Evolutionary conservation across 2,329 filamentous ascomycete genomes (phyloP).

Genomic region (Apiospora malaysiana): DNA sequence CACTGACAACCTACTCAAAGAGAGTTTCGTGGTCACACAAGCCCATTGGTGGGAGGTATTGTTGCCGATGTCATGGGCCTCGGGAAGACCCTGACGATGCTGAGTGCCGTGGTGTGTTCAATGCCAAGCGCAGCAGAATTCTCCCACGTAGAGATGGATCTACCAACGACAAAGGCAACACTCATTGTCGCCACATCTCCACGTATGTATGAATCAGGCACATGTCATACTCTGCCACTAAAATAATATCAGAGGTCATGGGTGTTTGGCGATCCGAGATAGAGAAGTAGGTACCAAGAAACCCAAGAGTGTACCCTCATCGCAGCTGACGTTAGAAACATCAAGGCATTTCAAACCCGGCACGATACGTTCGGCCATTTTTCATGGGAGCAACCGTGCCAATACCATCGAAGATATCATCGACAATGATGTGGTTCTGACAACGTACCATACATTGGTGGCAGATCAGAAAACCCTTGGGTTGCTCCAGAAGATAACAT

Average conservation of each 20-base stretch:
- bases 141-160: not conserved
- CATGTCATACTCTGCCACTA: no score
- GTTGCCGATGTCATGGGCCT: constrained; percentile 21
- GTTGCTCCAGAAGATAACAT: constrained; percentile 3
- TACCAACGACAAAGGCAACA: not conserved
- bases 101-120: not conserved
- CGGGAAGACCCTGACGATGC: constrained; percentile 21
- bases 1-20: not conserved
- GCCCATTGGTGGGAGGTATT: constrained; percentile 8
- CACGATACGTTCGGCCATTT: not conserved
- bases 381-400: constrained; percentile 18
- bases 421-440: constrained; percentile 22
- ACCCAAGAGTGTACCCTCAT: not conserved
- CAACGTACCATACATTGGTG: constrained; percentile 20
- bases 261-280: constrained; percentile 13
- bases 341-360: constrained; percentile 7
- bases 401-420: not conserved
- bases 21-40: not conserved
- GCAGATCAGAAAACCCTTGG: constrained; percentile 2
- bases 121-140: not conserved
- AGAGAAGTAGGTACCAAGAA: not conserved
- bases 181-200: not conserved
- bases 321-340: not conserved
- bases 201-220: not conserved
- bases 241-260: not conserved